Conservation (phyloP, 495 filamentous ascomycete species). For the Penicillium tannophilum region DNA sequence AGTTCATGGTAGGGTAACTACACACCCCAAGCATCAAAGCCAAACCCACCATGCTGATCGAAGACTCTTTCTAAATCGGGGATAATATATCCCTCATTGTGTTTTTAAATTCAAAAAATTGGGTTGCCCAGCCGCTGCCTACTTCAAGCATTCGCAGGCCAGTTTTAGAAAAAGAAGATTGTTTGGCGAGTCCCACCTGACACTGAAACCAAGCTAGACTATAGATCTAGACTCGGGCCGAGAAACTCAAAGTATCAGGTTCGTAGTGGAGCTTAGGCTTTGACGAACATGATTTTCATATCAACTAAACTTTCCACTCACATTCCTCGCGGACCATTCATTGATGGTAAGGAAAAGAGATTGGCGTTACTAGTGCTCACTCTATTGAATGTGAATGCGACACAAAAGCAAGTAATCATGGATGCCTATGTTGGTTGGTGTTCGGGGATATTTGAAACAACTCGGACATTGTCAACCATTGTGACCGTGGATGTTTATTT, state of each 20-base stretch:
- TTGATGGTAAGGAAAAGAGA: not conserved
- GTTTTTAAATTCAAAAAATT: not conserved
- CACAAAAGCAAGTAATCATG: not conserved
- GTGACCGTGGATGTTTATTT: not conserved
- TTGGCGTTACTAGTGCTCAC: constrained; percentile 1
- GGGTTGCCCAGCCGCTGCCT: not conserved
- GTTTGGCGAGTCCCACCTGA: not conserved
- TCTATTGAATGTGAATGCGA: not conserved
- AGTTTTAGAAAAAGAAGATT: too few relatives aligned
- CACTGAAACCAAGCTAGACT: not conserved
- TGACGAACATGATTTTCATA: not conserved
- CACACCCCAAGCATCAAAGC: not conserved
- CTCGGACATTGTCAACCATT: not conserved
- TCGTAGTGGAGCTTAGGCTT: not conserved
- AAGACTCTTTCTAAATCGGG: not conserved
- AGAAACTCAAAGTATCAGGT: not conserved
- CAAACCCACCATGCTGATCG: not conserved
- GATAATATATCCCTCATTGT: not conserved
- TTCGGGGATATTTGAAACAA: not conserved
- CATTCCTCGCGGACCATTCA: not conserved
- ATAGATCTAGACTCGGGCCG: not conserved
- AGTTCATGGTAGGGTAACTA: not conserved
- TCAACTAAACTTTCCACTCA: not conserved
- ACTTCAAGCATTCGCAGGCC: too few relatives aligned
- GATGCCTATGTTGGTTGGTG: not conserved